These are phyloP conservation scores for Xylaria sp. DNA, from an alignment of 2,329 filamentous ascomycete species.

Conservation along the genomic window DNA sequence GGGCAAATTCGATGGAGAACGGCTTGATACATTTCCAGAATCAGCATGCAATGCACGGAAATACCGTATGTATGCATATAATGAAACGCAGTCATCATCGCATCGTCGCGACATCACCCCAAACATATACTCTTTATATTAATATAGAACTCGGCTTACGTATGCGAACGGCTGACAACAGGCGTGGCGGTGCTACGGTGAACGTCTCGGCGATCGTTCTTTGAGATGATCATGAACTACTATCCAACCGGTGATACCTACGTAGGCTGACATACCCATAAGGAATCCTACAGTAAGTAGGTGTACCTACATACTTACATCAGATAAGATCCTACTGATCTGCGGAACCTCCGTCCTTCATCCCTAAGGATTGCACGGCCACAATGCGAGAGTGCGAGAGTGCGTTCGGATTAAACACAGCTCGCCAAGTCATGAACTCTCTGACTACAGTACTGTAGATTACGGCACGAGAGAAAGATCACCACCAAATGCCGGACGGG, in stretches of 20 bases:
- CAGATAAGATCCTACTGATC: slow-evolving; percentile 6
- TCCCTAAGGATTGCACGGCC: not conserved
- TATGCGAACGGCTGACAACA: slow-evolving; percentile 30
- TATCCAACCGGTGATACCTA: not conserved
- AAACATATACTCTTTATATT: not conserved
- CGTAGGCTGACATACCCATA: not conserved
- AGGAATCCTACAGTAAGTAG: too few relatives aligned
- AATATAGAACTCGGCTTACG: slow-evolving; percentile 22
- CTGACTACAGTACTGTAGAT: not conserved
- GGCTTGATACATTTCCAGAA: not conserved
- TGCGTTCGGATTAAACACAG: not conserved
- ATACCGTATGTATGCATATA: slow-evolving; percentile 35
- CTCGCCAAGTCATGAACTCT: not conserved
- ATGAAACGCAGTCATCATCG: slow-evolving; percentile 25
- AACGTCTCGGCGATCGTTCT: slow-evolving; percentile 10
- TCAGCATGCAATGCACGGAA: slow-evolving; percentile 31
- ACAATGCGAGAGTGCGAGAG: not conserved
- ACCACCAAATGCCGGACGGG: slow-evolving; percentile 7
- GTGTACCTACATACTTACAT: not conserved
- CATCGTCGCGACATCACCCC: not conserved
- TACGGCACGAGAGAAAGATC: slow-evolving; percentile 2
- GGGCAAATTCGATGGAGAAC: slow-evolving; percentile 5
- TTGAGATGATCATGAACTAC: not conserved
- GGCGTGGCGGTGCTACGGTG: slow-evolving; percentile 26
- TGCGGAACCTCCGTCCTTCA: not conserved